Conservation (phyloP, 2,329 filamentous ascomycete genomes). For the Exophiala xenobiotica region DNA sequence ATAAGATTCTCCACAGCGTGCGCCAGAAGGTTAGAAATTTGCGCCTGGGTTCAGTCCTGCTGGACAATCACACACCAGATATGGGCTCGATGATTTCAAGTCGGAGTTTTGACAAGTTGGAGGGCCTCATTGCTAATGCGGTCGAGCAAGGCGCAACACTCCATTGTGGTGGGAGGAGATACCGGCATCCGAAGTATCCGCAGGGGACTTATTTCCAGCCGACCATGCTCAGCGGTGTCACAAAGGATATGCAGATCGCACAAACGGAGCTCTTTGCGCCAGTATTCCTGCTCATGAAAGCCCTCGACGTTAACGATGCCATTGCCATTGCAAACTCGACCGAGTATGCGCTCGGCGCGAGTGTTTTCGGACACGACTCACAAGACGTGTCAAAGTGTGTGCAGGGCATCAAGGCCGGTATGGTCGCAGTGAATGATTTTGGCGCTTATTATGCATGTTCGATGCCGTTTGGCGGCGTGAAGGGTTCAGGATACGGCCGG, state of each 20-base stretch:
- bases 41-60: constrained; percentile 69
- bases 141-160: constrained; percentile 76
- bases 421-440: constrained; percentile 96
- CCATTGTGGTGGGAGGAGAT: constrained; percentile 73
- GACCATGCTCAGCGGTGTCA: constrained; percentile 88
- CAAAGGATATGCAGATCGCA: constrained; percentile 78
- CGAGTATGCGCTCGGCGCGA: constrained; percentile 80
- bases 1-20: constrained; percentile 67
- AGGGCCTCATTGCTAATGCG: constrained; percentile 73
- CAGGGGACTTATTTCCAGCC: constrained; percentile 88
- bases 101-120: constrained; percentile 70
- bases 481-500: constrained; percentile 84
- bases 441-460: constrained; percentile 90
- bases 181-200: constrained; percentile 69
- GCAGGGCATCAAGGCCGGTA: constrained; percentile 71
- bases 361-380: constrained; percentile 74
- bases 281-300: constrained; percentile 80
- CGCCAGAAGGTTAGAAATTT: constrained; percentile 71
- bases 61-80: constrained; percentile 54
- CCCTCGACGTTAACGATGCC: constrained; percentile 63
- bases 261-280: constrained; percentile 92
- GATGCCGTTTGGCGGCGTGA: constrained; percentile 80
- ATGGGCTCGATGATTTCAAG: constrained; percentile 88
- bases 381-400: constrained; percentile 65
- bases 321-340: constrained; percentile 81